Percentiles rank a stretch among this genome's conserved stretches.
These are phyloP conservation scores for Pholiota molesta DNA, from an alignment of 768 basidiomycete species.

Conservation along the genomic window DNA sequence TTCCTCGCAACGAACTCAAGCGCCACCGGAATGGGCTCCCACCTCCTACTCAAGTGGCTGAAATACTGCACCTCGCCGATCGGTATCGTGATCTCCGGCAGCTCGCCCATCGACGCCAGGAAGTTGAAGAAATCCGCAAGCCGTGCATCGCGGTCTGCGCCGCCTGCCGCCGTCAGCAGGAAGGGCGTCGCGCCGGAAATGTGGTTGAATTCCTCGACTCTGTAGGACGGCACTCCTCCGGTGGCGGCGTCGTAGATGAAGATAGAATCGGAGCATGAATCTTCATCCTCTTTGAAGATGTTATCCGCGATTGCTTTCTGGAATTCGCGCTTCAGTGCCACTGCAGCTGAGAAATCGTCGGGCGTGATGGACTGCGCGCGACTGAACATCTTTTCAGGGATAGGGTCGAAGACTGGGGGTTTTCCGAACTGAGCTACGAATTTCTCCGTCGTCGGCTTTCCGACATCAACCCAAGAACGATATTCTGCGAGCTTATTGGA, in stretches of 20 bases:
- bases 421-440: slow-evolving; percentile 25
- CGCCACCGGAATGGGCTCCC: slow-evolving; percentile 39
- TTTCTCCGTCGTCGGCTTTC: slow-evolving; percentile 31
- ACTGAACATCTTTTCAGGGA: slow-evolving; percentile 32
- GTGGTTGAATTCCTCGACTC: slow-evolving; percentile 35
- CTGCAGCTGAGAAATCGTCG: slow-evolving; percentile 30
- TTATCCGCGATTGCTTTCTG: slow-evolving; percentile 24
- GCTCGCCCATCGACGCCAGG: slow-evolving; percentile 39
- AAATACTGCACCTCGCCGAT: slow-evolving; percentile 39
- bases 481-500: slow-evolving; percentile 40
- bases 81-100: slow-evolving; percentile 40
- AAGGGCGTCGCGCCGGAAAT: slow-evolving; percentile 32
- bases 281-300: slow-evolving; percentile 30
- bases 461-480: slow-evolving; percentile 37
- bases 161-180: slow-evolving; percentile 24
- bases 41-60: slow-evolving; percentile 33
- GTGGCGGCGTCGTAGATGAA: slow-evolving; percentile 41
- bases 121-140: slow-evolving; percentile 33
- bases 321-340: slow-evolving; percentile 30
- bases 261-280: slow-evolving; percentile 37
- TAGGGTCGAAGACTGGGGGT: slow-evolving; percentile 34
- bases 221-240: slow-evolving; percentile 38
- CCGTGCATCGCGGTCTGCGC: slow-evolving; percentile 16
- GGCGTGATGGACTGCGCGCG: slow-evolving; percentile 27
- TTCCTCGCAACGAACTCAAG: slow-evolving; percentile 36